Evolutionary conservation across 2,329 filamentous ascomycete genomes (phyloP).

Genomic region (Microsporum canis): DNA sequence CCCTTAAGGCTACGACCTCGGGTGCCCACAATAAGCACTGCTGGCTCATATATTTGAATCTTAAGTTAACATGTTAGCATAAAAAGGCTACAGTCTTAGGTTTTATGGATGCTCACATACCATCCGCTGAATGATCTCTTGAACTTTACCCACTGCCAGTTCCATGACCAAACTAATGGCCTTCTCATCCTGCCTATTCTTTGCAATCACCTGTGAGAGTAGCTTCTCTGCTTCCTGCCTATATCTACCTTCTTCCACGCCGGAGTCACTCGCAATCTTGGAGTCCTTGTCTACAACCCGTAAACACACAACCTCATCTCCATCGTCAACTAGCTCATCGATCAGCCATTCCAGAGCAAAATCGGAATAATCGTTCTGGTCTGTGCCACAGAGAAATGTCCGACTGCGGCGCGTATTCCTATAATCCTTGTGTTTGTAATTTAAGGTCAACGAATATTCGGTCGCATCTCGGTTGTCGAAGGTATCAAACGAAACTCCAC

Average conservation of each 20-base stretch:
- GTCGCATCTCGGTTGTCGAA: constrained; percentile 56
- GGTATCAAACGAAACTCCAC: constrained; percentile 63
- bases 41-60: constrained; percentile 87
- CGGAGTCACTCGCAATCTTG: constrained; percentile 51
- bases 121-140: constrained; percentile 81
- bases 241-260: constrained; percentile 58
- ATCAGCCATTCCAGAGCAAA: constrained; percentile 88
- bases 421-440: constrained; percentile 77
- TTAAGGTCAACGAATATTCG: constrained; percentile 68
- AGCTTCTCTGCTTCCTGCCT: constrained; percentile 62
- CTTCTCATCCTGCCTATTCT: constrained; percentile 65
- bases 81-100: neutral
- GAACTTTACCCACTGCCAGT: constrained; percentile 78
- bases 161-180: constrained; percentile 79
- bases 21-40: constrained; percentile 82
- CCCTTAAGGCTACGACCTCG: constrained; percentile 73
- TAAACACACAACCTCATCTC: constrained; percentile 85
- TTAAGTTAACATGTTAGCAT: constrained; percentile 27
- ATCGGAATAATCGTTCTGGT: constrained; percentile 84
- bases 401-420: constrained; percentile 67
- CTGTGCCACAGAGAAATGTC: constrained; percentile 82
- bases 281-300: constrained; percentile 76
- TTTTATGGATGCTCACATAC: constrained; percentile 39
- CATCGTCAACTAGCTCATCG: constrained; percentile 83
- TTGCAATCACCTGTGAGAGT: constrained; percentile 63